Evolutionary conservation across 306 rosid species (phyloP).

Genomic region (Notholithocarpus densiflorus): DNA sequence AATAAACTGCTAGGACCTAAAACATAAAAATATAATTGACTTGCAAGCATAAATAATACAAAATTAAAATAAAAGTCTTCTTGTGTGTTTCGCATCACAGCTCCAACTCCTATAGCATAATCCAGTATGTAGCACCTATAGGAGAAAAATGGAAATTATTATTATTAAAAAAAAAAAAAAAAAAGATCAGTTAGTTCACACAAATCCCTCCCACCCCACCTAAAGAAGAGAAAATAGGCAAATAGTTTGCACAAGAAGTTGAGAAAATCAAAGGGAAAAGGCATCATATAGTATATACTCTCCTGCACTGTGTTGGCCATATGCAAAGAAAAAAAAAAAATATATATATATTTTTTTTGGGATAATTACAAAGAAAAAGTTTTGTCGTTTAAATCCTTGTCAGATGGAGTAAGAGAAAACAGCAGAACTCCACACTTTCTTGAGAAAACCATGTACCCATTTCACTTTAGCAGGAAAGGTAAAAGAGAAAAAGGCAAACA

Average conservation of each 20-base stretch:
- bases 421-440: neutral
- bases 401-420: neutral
- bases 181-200: constrained; percentile 11
- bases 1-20: too few relatives aligned
- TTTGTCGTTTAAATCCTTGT: neutral
- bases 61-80: too few relatives aligned
- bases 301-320: neutral
- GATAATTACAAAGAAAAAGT: neutral
- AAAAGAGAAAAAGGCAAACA: too few relatives aligned
- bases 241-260: neutral
- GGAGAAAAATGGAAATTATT: neutral
- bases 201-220: constrained; percentile 11
- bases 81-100: constrained; percentile 21
- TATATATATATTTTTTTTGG: too few relatives aligned
- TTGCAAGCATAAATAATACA: too few relatives aligned
- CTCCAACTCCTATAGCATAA: constrained; percentile 96
- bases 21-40: too few relatives aligned
- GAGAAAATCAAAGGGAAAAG: neutral
- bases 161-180: neutral
- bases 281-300: neutral
- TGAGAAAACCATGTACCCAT: too few relatives aligned
- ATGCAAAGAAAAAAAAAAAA: too few relatives aligned
- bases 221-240: neutral
- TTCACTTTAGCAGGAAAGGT: too few relatives aligned
- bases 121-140: constrained; percentile 73